A percentile compares a stretch with the other conserved stretches of the same genome.
Evolutionary conservation across 768 basidiomycete genomes (phyloP).

Genomic region (Tylopilus felleus): DNA sequence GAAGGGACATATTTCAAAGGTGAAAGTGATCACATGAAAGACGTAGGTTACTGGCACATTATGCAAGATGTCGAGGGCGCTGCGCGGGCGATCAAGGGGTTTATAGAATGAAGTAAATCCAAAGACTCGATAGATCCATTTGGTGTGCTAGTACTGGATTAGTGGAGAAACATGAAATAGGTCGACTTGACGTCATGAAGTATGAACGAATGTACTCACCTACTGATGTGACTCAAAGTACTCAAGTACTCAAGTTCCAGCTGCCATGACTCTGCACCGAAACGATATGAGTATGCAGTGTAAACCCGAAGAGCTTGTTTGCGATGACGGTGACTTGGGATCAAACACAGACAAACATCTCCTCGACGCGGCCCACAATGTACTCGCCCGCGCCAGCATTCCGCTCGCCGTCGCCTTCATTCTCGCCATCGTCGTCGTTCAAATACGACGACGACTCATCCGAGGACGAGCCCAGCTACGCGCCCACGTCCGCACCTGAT

Average conservation of each 20-base stretch:
- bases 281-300: too few species aligned
- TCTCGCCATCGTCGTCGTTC: slow-evolving; percentile 34
- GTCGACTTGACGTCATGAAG: too few species aligned
- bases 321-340: too few species aligned
- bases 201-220: too few species aligned
- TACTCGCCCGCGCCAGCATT: slow-evolving; percentile 39
- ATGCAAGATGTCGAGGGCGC: slow-evolving; percentile 7
- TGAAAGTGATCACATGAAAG: background rate
- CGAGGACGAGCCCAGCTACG: slow-evolving; percentile 22
- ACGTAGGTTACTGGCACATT: slow-evolving; percentile 2
- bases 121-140: too few species aligned
- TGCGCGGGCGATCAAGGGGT: background rate
- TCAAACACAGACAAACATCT: slow-evolving; percentile 21
- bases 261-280: too few species aligned
- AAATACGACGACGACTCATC: slow-evolving; percentile 26
- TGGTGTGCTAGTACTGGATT: too few species aligned
- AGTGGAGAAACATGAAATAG: too few species aligned
- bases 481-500: slow-evolving; percentile 8
- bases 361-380: slow-evolving; percentile 24
- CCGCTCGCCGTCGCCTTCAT: slow-evolving; percentile 39
- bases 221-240: too few species aligned
- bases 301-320: too few species aligned
- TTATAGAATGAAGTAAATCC: background rate
- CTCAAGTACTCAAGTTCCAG: too few species aligned
- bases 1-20: slow-evolving; percentile 1